Base-by-base conservation (phyloP, 2,329 filamentous ascomycete species). In the Fusarium decemcellulare region DNA sequence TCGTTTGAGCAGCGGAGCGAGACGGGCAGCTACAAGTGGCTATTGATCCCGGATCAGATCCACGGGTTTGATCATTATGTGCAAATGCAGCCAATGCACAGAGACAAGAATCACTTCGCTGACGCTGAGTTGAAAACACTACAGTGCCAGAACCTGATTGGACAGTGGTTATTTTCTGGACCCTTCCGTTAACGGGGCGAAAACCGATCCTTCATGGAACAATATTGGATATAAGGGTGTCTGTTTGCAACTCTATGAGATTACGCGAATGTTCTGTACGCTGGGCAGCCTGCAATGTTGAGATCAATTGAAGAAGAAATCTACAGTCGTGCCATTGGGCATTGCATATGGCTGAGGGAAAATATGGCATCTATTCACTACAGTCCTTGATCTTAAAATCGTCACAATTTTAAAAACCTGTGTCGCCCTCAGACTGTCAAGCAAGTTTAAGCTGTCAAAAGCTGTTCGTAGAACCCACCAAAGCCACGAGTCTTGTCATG, bases 131-230 rank as follows among this genome's bases (percentile, higher is more conserved):
- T 50, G 2, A 68, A 68, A 15, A 58, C 58, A 2, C n/a, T 9
- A 5, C 61, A 68, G 15, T 50, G 56, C 7, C 65, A 69, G 29
- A 62, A 27, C 34, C 3, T 56, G 3, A 69, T 68, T 27, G 66
- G 61, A 1, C 18, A 62, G 36, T 68, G 66, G 66, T 2, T 68
- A 1, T 63, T 68, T 12, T 18, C 65, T 2, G 66, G 65, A 0
- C 61, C 53, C 6, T 56, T 47, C 63, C 67, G 74, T 84, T 85
- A 15, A 39, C 12, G 36, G 36, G 36, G 36, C 23, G 23, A 23
- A 23, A 23, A 23, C 23, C 23, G 23, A 23, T 23, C 23, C 23
- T 23, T 23, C 23, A 23, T 23, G 23, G 23, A 23, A 23, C 23
- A 23, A 23, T 23, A 23, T 23, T 23, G 23, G 23, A 23, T 23